phyloP scores from a whole-genome alignment of 768 basidiomycete genomes.

The Mycena haematopus region DNA sequence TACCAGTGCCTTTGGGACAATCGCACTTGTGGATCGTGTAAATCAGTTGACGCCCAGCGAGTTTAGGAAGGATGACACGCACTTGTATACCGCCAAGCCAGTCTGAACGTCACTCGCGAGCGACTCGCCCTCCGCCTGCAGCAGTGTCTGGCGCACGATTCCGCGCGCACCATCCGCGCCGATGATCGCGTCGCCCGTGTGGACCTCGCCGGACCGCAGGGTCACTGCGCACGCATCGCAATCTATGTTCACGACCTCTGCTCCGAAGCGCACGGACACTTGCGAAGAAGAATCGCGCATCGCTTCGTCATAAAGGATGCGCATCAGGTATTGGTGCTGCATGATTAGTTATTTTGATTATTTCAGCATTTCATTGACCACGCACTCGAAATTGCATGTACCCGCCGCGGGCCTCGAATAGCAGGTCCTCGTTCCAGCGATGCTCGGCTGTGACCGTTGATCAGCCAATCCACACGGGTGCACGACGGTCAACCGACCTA shows the following conservation, averaged over 20 bases:
- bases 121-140: not conserved
- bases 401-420: slow-evolving; percentile 11
- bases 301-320: not conserved
- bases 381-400: slow-evolving; percentile 12
- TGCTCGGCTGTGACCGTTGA: not conserved
- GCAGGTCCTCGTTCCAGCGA: slow-evolving; percentile 7
- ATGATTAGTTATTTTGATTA: not conserved
- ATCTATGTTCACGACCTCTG: not conserved
- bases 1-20: not conserved
- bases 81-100: not conserved
- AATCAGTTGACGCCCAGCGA: too few species aligned
- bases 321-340: not conserved
- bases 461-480: too few species aligned
- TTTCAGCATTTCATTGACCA: too few species aligned
- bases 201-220: not conserved
- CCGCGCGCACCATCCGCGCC: not conserved
- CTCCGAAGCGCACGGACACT: not conserved
- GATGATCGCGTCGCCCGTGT: not conserved
- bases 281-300: not conserved
- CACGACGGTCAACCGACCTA: not conserved
- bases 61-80: not conserved
- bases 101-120: not conserved
- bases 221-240: not conserved
- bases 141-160: not conserved
- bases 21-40: not conserved